A percentile compares a stretch with the other conserved stretches of the same genome.
These are phyloP conservation scores for Eucalyptus polybractea DNA, from an alignment of 345 rosid species.

Conservation along the genomic window DNA sequence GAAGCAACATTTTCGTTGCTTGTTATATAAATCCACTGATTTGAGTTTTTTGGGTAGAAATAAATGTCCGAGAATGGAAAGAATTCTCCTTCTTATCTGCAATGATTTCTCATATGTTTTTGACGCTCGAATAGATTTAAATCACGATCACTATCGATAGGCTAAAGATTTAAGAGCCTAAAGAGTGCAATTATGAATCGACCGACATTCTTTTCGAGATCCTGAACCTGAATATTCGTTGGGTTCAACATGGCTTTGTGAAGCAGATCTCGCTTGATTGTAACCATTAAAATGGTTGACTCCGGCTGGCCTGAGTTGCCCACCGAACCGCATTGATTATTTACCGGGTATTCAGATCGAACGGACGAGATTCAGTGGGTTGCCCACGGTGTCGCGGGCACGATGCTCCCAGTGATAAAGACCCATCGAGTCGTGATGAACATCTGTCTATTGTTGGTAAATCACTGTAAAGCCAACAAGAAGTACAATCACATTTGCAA, in stretches of 20 bases:
- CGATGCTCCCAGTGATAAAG: no score
- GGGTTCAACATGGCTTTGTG: not conserved
- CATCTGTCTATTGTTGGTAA: not conserved
- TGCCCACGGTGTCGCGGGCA: no score
- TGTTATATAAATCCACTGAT: not conserved
- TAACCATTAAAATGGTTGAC: not conserved
- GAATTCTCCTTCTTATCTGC: not conserved
- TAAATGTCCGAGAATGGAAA: not conserved
- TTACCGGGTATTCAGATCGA: not conserved
- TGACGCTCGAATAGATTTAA: not conserved
- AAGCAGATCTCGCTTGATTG: not conserved
- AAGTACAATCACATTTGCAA: not conserved
- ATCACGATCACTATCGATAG: not conserved
- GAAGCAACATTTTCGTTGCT: accelerated
- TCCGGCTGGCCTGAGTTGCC: not conserved
- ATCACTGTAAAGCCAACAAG: not conserved
- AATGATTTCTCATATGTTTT: not conserved
- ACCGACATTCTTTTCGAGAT: not conserved
- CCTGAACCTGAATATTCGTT: not conserved
- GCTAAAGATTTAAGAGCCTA: not conserved
- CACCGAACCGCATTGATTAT: not conserved
- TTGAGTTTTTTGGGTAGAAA: not conserved
- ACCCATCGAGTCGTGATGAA: not conserved
- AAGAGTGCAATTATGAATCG: not conserved
- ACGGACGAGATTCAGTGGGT: not conserved